Conservation (phyloP, 2,329 filamentous ascomycete genomes). For the Clarireedia hainanense region DNA sequence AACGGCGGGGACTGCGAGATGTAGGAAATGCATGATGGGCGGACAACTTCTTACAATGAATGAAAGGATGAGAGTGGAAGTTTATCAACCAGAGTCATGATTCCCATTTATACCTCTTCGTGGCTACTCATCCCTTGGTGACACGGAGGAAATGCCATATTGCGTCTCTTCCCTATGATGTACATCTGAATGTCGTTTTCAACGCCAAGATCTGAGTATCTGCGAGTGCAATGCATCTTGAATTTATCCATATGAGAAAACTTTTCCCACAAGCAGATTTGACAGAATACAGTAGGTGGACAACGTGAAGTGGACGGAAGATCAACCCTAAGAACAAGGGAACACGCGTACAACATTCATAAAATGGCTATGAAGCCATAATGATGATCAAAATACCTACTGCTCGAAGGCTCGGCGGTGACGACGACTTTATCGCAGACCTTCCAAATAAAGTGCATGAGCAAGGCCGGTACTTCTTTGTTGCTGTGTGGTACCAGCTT, state of each 20-base stretch:
- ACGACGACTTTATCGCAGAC: neutral
- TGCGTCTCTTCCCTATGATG: neutral
- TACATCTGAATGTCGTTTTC: neutral
- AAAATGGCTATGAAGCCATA: neutral
- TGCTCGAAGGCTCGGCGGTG: neutral
- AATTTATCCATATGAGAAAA: neutral
- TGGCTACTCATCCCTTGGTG: too few species aligned
- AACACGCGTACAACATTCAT: neutral
- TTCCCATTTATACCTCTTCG: too few species aligned
- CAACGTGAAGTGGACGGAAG: neutral
- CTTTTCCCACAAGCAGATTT: neutral
- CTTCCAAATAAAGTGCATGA: neutral
- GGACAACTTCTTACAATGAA: too few species aligned
- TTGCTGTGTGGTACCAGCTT: neutral
- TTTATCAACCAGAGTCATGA: too few species aligned
- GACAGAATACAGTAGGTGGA: neutral
- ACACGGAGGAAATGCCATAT: neutral
- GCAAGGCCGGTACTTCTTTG: neutral
- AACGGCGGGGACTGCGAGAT: neutral
- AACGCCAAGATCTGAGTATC: neutral
- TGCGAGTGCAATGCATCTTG: neutral
- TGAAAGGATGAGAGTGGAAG: too few species aligned
- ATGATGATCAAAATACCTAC: too few species aligned
- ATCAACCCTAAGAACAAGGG: neutral
- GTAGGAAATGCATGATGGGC: constrained; percentile 3